Base-by-base conservation (phyloP, 1,284 basidiomycete genomes). In the Cutaneotrichosporon cavernicola region DNA sequence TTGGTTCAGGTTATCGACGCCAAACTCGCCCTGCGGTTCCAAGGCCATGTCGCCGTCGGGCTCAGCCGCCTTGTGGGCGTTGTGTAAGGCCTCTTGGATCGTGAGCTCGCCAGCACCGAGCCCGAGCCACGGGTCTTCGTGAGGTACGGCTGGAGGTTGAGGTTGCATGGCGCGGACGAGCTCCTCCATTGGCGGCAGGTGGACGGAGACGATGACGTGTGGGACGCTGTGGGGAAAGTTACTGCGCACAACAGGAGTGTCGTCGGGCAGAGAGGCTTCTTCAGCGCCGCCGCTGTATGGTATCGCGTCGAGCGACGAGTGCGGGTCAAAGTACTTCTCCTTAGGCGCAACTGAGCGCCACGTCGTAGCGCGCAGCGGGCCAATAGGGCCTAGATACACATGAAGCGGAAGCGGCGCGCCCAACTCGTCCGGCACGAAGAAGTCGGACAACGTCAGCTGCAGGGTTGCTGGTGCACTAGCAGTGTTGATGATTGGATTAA, bases 341-440 rank as follows among this genome's bases (percentile, higher is more conserved):
- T 65, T 65, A 4, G 72, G 72, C 5, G 75, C 75, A 6, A 71
- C 70, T 7, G 77, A 79, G 31, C 70, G 69, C 71, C 73, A 80
- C 0, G 70, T 71, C 14, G 73, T 63, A 11, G 68, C 64, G 1
- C 83, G 84, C 49, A 96, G 84, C 5, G 93, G 93, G 0, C 94
- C 94, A 14, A 96, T 82, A 65, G 89, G 90, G 30, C 94, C 94
- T 6, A 95, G 84, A 81, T 94, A 97, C 13, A 96, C 87, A 68
- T 94, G 89, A 40, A 95, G 83, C 70, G 50, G 69, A 40, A 43
- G 68, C 34, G 59, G 56, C 55, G 84, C 84, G 0, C 62, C 64
- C 9, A 47, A 8, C 34, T 49, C 61, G 18, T 60, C 64, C 88
- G 89, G 56, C 55, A 67, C 57, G 58, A 65, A 65, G 80, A 93